A percentile compares a stretch with the other conserved stretches of the same genome.
Evolutionary conservation across 2,329 filamentous ascomycete species (phyloP).

Genomic region (Monilinia fructicola): DNA sequence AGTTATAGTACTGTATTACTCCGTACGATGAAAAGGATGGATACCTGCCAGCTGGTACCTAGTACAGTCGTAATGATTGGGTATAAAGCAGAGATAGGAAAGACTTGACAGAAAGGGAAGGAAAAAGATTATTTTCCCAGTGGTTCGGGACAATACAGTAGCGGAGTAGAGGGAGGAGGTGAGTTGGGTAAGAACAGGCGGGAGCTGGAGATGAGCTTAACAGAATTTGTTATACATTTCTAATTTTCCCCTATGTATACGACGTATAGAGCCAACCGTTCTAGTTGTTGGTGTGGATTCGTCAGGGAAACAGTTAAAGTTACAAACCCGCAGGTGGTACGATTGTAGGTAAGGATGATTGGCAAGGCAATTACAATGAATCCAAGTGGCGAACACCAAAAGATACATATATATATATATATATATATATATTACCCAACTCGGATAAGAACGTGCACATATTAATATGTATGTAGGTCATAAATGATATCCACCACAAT

Average conservation of each 20-base stretch:
- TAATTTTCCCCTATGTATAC: not conserved
- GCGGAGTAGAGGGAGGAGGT: too few relatives aligned
- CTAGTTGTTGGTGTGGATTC: conserved; percentile 13
- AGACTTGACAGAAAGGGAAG: not conserved
- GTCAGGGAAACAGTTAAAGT: not conserved
- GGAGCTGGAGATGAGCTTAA: too few relatives aligned
- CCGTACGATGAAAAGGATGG: not conserved
- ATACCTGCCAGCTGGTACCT: not conserved
- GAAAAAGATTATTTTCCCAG: too few relatives aligned
- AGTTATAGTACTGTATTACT: not conserved
- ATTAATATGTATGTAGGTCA: too few relatives aligned
- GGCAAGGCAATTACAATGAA: not conserved
- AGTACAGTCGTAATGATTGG: not conserved
- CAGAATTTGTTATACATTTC: too few relatives aligned
- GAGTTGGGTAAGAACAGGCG: too few relatives aligned
- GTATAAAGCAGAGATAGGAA: not conserved
- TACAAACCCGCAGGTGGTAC: conserved; percentile 7
- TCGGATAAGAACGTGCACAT: not conserved
- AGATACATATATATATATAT: not conserved
- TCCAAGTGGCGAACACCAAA: not conserved
- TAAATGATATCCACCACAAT: too few relatives aligned
- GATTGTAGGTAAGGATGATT: not conserved
- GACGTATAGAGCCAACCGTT: conserved; percentile 13
- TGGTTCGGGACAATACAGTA: too few relatives aligned
- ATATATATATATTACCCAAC: not conserved